phyloP scores from a whole-genome alignment of 768 basidiomycete species.

The Mrakia hoshinonis region DNA sequence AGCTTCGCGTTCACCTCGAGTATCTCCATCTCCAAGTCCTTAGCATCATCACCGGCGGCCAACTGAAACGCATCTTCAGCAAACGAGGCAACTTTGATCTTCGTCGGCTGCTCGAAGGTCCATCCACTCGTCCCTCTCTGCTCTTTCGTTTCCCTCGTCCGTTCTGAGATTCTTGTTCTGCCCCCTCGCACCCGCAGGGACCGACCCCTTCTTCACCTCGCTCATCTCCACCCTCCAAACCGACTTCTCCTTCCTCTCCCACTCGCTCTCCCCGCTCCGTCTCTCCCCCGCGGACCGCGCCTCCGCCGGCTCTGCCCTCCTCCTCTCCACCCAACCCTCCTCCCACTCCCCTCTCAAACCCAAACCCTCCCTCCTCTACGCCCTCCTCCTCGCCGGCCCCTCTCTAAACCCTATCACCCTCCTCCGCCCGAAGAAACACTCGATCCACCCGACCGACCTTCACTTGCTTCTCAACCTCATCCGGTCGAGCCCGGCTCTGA shows the following conservation, averaged over 20 bases:
- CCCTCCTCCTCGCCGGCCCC: constrained; percentile 72
- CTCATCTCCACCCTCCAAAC: constrained; percentile 61
- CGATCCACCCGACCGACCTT: constrained; percentile 86
- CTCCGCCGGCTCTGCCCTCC: constrained; percentile 67
- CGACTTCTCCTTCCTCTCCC: constrained; percentile 72
- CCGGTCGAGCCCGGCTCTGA: constrained; percentile 68
- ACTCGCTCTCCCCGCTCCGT: constrained; percentile 70
- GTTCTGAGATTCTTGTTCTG: too few species aligned
- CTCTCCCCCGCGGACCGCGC: constrained; percentile 62
- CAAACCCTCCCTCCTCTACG: constrained; percentile 56
- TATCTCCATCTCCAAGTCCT: constrained; percentile 89
- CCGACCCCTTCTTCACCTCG: constrained; percentile 69
- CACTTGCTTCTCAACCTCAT: constrained; percentile 89
- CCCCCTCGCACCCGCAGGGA: constrained; percentile 52
- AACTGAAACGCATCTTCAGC: constrained; percentile 78
- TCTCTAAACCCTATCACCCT: constrained; percentile 58
- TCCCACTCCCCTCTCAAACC: background rate
- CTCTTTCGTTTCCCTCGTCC: background rate
- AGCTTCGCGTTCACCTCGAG: constrained; percentile 89
- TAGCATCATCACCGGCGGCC: constrained; percentile 75
- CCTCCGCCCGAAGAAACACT: constrained; percentile 81
- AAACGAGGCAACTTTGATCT: constrained; percentile 86
- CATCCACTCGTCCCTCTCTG: too few species aligned
- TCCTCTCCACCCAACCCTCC: constrained; percentile 62
- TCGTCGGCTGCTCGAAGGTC: constrained; percentile 42